Evolutionary conservation across 139 green algal species (phyloP).

Genomic region (Tetraselmis chui): DNA sequence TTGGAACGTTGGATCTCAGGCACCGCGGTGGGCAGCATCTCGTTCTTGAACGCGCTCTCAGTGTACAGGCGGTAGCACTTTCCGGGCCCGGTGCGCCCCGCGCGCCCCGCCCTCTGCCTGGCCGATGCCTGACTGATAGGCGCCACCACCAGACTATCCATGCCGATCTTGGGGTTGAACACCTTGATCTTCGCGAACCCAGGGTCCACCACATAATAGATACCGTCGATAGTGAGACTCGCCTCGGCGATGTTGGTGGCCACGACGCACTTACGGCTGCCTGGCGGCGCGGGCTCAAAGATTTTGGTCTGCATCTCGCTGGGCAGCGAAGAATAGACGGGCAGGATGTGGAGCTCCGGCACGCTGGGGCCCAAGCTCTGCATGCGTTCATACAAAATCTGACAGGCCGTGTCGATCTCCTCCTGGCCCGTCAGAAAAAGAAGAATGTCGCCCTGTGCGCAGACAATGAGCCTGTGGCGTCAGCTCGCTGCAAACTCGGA

Average conservation of each 20-base stretch:
- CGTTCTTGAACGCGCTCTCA: conserved; percentile 80
- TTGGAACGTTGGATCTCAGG: conserved; percentile 87
- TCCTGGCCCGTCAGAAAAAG: conserved; percentile 81
- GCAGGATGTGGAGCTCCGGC: conserved; percentile 91
- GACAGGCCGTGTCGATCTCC: conserved; percentile 68
- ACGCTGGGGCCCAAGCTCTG: conserved; percentile 80
- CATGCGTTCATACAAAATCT: conserved; percentile 90
- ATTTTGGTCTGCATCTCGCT: conserved; percentile 88
- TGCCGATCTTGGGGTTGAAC: conserved; percentile 77
- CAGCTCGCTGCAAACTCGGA: too few species aligned
- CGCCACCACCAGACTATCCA: conserved; percentile 91
- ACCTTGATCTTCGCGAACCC: conserved; percentile 77
- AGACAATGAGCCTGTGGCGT: too few species aligned
- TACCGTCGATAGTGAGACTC: conserved; percentile 96
- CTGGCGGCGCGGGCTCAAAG: conserved; percentile 86
- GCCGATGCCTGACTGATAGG: conserved; percentile 91
- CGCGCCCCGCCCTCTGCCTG: conserved; percentile 83
- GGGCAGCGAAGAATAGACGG: conserved; percentile 82
- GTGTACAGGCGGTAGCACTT: conserved; percentile 97
- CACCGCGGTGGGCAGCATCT: conserved; percentile 81
- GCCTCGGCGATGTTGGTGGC: conserved; percentile 99
- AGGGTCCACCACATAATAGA: conserved; percentile 95
- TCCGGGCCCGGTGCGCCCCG: conserved; percentile 89
- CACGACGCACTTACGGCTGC: conserved; percentile 90
- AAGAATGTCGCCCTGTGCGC: conserved; percentile 75